Evolutionary conservation across 2,329 filamentous ascomycete species (phyloP), one percentile per base, ranked within the genome.

Genomic region (Penicillium sp.): DNA sequence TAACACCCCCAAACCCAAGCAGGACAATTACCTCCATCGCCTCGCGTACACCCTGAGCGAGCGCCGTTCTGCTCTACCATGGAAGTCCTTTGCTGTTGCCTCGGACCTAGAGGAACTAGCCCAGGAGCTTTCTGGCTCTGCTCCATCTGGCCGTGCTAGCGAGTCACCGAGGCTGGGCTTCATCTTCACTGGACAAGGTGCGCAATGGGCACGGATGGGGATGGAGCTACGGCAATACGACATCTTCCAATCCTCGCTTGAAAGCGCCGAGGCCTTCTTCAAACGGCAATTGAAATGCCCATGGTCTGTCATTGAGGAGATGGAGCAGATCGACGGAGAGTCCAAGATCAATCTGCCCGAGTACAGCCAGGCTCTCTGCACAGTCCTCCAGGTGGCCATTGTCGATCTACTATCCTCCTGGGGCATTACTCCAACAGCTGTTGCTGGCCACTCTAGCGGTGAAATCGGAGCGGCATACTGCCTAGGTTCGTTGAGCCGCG

Each of bases 181-280:
- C 23, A n/a, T 62, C 2, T 50, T 49, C 41, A 21, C 21, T 21
- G 45, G 44, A 11, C 49, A 52, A n/a, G 71, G 71, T 45, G 62
- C 57, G 61, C 61, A 13, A 73, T 75, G 71, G 72, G 71, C 1
- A 7, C 11, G 46, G 5, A 58, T 58, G 55, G 55, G 46, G n/a
- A 56, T 13, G 63, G 70, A 52, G 56, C 73, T 13, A 35, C 72
- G 5, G 13, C 23, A 35, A 2, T 69, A 69, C 58, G 56, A 64
- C 2, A 53, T 56, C 2, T 71, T 71, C 35, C 30, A 30, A 1
- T 23, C 58, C 2, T 61, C 51, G 7, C 35, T 69, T 11, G 19
- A 54, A 30, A 54, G 66, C 17, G 62, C 60, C 0, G 30, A 60
- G 11, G 23, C 51, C n/a, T 63, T 62, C 23, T 58, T 71, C n/a